phyloP scores from a whole-genome alignment of 1,139 yeast genomes.

The Pneumocystis jirovecii region DNA sequence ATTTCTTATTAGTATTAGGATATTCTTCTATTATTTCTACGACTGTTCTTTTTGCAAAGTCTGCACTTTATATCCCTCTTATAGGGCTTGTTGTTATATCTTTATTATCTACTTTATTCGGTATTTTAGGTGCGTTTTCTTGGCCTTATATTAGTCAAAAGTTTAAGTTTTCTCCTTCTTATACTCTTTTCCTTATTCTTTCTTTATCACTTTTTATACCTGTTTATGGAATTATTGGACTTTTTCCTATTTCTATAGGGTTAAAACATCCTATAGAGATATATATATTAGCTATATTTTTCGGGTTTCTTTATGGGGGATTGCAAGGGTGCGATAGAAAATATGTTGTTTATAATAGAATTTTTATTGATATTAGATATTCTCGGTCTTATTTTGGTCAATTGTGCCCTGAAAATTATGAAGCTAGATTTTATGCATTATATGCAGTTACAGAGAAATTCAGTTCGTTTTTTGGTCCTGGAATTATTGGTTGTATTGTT shows the following conservation, averaged over 20 bases:
- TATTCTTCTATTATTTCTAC: slow-evolving; percentile 60
- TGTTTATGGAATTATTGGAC: slow-evolving; percentile 48
- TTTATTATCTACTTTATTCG: slow-evolving; percentile 44
- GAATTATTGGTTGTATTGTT: slow-evolving; percentile 34
- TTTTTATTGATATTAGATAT: slow-evolving; percentile 17
- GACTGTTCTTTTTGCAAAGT: slow-evolving; percentile 53
- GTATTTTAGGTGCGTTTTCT: slow-evolving; percentile 42
- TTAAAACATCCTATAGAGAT: slow-evolving; percentile 47
- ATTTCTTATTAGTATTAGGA: slow-evolving; percentile 57
- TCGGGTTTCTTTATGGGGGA: slow-evolving; percentile 57
- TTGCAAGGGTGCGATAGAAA: slow-evolving; percentile 30
- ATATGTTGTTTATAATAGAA: not conserved
- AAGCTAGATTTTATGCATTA: slow-evolving; percentile 52
- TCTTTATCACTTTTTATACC: slow-evolving; percentile 49
- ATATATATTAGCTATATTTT: slow-evolving; percentile 52
- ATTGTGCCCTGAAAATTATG: slow-evolving; percentile 54
- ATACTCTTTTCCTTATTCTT: slow-evolving; percentile 40
- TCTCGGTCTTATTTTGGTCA: slow-evolving; percentile 49
- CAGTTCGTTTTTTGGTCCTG: slow-evolving; percentile 53
- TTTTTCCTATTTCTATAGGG: slow-evolving; percentile 37
- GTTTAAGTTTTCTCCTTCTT: slow-evolving; percentile 18
- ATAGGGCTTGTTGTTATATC: slow-evolving; percentile 47
- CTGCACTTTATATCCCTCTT: slow-evolving; percentile 50
- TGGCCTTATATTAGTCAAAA: slow-evolving; percentile 8
- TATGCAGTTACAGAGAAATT: slow-evolving; percentile 65